phyloP scores from a whole-genome alignment of 2,329 filamentous ascomycete genomes.

The Bimuria novae-zelandiae region DNA sequence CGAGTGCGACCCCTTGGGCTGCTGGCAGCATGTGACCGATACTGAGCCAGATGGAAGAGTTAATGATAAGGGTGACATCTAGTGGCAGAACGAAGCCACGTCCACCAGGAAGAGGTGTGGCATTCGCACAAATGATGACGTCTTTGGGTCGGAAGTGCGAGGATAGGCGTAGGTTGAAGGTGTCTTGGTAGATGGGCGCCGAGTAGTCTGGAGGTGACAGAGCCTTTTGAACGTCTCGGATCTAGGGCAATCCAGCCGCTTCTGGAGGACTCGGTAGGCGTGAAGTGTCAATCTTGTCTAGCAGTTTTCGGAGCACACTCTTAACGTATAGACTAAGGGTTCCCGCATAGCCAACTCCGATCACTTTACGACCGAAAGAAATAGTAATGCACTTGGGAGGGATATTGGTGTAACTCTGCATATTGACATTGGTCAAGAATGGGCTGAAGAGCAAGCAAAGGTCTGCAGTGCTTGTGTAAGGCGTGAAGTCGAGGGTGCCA shows the following conservation, averaged over 20 bases:
- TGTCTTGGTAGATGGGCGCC: constrained; percentile 54
- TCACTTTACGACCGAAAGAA: constrained; percentile 38
- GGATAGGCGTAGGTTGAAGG: constrained; percentile 54
- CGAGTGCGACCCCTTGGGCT: constrained; percentile 58
- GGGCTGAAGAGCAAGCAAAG: constrained; percentile 48
- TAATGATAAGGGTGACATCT: constrained; percentile 54
- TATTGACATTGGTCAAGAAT: constrained; percentile 55
- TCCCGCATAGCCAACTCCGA: constrained; percentile 39
- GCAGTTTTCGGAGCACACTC: constrained; percentile 13
- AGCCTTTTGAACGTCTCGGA: constrained; percentile 7
- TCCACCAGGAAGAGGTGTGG: constrained; percentile 50
- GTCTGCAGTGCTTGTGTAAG: constrained; percentile 41
- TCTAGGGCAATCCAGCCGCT: background rate
- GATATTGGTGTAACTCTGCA: constrained; percentile 34
- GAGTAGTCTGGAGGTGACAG: constrained; percentile 8
- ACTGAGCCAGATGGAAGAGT: constrained; percentile 61
- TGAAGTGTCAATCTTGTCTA: constrained; percentile 7
- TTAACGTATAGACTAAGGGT: constrained; percentile 45
- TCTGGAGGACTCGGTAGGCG: background rate
- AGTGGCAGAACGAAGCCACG: constrained; percentile 20
- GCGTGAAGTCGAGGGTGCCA: constrained; percentile 38
- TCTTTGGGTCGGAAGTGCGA: constrained; percentile 58
- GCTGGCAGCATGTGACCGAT: constrained; percentile 66
- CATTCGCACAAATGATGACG: constrained; percentile 62
- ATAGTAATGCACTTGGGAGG: constrained; percentile 26